Evolutionary conservation across 805 yeast genomes (phyloP).

Genomic region (Saccharomycopsis sp.): DNA sequence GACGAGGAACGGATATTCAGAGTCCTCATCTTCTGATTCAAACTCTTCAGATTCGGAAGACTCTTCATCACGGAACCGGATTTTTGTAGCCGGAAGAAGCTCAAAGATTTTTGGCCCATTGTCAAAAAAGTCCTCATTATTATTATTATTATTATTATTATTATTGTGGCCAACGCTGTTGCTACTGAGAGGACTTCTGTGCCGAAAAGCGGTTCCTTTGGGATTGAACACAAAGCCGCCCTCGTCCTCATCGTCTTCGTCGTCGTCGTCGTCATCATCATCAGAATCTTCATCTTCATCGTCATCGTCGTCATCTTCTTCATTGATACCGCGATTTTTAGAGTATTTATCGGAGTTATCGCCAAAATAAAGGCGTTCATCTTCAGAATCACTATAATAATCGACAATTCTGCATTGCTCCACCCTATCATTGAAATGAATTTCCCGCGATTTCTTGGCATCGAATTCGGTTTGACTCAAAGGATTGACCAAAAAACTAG

Average conservation of each 20-base stretch:
- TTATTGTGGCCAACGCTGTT: constrained; percentile 5
- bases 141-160: not conserved
- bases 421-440: constrained; percentile 90
- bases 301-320: constrained; percentile 23
- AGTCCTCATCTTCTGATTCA: constrained; percentile 18
- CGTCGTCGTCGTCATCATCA: constrained; percentile 26
- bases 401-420: constrained; percentile 85
- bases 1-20: no score
- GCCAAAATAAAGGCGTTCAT: no score
- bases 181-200: constrained; percentile 21
- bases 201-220: constrained; percentile 32
- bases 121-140: no score
- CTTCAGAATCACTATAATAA: constrained; percentile 25
- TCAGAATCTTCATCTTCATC: constrained; percentile 27
- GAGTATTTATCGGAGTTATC: no score
- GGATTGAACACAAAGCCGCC: constrained; percentile 60
- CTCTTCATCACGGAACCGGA: constrained; percentile 63
- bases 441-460: constrained; percentile 41
- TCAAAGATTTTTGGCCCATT: constrained; percentile 49
- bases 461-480: constrained; percentile 6
- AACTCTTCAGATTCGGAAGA: constrained; percentile 28
- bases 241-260: constrained; percentile 41
- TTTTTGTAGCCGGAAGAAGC: constrained; percentile 74
- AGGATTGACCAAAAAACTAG: constrained; percentile 17
- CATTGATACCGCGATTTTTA: no score